Evolutionary conservation across 1,139 yeast species (phyloP), one percentile per base, ranked within the genome.

Genomic region (Nakaseomyces glabratus): DNA sequence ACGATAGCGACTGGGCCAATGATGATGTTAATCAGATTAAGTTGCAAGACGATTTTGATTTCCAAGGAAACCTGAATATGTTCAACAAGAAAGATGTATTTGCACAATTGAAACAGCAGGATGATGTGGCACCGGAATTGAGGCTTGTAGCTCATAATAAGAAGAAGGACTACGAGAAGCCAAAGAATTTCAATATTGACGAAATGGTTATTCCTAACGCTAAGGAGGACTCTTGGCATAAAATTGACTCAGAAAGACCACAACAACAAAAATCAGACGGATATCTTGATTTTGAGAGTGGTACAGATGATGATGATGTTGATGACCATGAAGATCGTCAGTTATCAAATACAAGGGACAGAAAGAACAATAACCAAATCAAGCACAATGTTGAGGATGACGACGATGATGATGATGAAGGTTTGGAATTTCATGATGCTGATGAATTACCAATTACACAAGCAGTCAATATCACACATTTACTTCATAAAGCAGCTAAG

Each of bases 91-190:
- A 70, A 42, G 67, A 78, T 6, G 90, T 86, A 5, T 82, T 88
- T 57, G 82, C 80, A 37, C 85, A 82, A 51, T 71, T 86, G 51
- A 75, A 76, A 34, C 69, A 68, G 44, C 63, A 66, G 37, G 95
- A 85, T 52, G 67, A 65, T 11, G 66, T 76, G 16, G 73, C 68
- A 34, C 77, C 82, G 2, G 63, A 67, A 13, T 68, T 73, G 31
- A 66, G 95, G 43, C 63, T 85, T 25, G 95, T 82, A 5, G 79
- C 86, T 3, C 84, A 79, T 53, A 85, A 85, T 56, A 78, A 71
- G 49, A 46, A 65, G 17, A 41, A 48, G 7, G 48, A 44, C 16
- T 48, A 50, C 37, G 47, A 52, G 8, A 24, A 20, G 11, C 36
- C 64, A 62, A 44, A 47, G 46, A 35, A 79, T 44, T 81, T 73